Evolutionary conservation across 768 basidiomycete genomes (phyloP).

Genomic region (Kwoniella sp.): DNA sequence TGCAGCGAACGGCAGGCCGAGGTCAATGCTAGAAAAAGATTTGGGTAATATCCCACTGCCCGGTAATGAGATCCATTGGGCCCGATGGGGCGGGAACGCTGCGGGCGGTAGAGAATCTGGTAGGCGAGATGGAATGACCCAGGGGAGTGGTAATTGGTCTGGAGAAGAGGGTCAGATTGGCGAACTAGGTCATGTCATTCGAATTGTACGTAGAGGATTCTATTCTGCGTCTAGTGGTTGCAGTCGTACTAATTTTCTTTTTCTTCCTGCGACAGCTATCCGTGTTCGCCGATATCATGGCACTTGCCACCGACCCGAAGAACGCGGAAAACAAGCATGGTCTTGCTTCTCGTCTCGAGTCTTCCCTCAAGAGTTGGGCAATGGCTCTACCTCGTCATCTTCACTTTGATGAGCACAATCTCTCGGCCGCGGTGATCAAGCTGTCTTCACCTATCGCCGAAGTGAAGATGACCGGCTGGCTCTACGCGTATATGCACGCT

Average conservation of each 20-base stretch:
- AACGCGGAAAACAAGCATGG: slow-evolving; percentile 10
- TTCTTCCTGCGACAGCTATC: slow-evolving; percentile 40
- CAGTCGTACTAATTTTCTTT: not conserved
- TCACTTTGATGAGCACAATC: slow-evolving; percentile 50
- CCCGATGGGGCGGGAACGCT: slow-evolving; percentile 37
- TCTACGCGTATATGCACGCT: slow-evolving; percentile 53
- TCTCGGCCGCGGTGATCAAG: slow-evolving; percentile 30
- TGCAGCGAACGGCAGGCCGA: slow-evolving; percentile 37
- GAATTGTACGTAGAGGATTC: slow-evolving; percentile 45
- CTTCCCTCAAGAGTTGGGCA: slow-evolving; percentile 47
- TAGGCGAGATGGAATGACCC: slow-evolving; percentile 36
- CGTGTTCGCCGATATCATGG: slow-evolving; percentile 51
- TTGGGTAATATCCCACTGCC: slow-evolving; percentile 44
- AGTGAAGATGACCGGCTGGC: slow-evolving; percentile 43
- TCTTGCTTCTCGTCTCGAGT: slow-evolving; percentile 16
- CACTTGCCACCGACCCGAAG: slow-evolving; percentile 33
- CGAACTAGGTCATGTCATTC: slow-evolving; percentile 51
- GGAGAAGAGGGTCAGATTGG: slow-evolving; percentile 47
- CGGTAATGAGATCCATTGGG: slow-evolving; percentile 44
- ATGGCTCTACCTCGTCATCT: slow-evolving; percentile 44
- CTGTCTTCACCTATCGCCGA: slow-evolving; percentile 37
- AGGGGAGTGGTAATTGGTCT: slow-evolving; percentile 40
- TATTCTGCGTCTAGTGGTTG: not conserved
- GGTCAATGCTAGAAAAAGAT: slow-evolving; percentile 39
- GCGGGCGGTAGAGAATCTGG: slow-evolving; percentile 28